A percentile compares a stretch with the other conserved stretches of the same genome.
Evolutionary conservation across 495 filamentous ascomycete species (phyloP).

Genomic region (Hypomontagnella monticulosa): DNA sequence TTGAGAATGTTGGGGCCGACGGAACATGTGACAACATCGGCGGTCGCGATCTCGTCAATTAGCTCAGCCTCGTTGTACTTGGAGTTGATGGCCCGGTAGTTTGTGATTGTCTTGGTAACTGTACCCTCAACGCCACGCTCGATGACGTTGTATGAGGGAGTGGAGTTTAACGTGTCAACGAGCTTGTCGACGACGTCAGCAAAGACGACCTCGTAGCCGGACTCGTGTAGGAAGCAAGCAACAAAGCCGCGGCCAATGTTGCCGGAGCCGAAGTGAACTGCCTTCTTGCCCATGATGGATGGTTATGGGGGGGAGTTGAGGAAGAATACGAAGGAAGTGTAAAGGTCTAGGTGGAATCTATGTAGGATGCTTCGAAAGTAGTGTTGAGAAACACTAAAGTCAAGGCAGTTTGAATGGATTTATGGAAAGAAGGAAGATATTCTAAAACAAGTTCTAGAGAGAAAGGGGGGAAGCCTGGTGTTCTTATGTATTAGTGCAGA

Average conservation of each 20-base stretch:
- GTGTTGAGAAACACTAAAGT: slow-evolving; percentile 12
- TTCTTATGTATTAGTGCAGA: slow-evolving; percentile 35
- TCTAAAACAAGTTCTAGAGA: background rate
- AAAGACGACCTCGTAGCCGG: slow-evolving; percentile 92
- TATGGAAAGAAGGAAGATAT: slow-evolving; percentile 15
- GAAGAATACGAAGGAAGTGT: background rate
- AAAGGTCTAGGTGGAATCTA: background rate
- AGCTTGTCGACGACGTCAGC: slow-evolving; percentile 87
- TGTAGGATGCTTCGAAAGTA: slow-evolving; percentile 5
- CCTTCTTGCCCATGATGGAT: slow-evolving; percentile 73
- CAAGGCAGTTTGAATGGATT: slow-evolving; percentile 1
- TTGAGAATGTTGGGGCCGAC: slow-evolving; percentile 96
- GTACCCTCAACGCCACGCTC: slow-evolving; percentile 91
- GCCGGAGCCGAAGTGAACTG: slow-evolving; percentile 92
- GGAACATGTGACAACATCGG: slow-evolving; percentile 92
- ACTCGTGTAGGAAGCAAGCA: slow-evolving; percentile 78
- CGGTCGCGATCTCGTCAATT: slow-evolving; percentile 82
- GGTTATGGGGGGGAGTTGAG: background rate
- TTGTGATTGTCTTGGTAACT: slow-evolving; percentile 81
- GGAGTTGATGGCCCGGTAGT: slow-evolving; percentile 96
- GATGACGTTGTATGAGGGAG: slow-evolving; percentile 84
- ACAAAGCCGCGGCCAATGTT: slow-evolving; percentile 80
- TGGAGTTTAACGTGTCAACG: slow-evolving; percentile 78
- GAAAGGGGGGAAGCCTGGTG: slow-evolving; percentile 7
- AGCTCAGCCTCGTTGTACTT: slow-evolving; percentile 81